Evolutionary conservation across 345 rosid species (phyloP).

Genomic region (Acer campestre): DNA sequence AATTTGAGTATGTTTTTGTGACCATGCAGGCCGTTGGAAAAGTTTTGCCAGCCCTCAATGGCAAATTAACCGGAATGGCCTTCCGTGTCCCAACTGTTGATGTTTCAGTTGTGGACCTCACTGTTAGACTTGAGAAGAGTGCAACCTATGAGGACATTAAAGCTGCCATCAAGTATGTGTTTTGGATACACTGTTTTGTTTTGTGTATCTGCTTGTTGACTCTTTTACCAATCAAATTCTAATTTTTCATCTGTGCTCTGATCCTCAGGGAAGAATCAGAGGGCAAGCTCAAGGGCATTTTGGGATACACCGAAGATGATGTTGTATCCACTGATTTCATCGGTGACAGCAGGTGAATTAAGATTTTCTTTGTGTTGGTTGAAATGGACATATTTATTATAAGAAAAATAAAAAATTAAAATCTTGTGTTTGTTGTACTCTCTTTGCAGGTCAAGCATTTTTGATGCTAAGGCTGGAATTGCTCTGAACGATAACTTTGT

Average conservation of each 20-base stretch:
- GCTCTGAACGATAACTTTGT: constrained; percentile 70
- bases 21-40: constrained; percentile 71
- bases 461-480: constrained; percentile 92
- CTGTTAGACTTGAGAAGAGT: constrained; percentile 72
- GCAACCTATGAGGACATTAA: constrained; percentile 79
- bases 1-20: background rate
- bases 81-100: constrained; percentile 95
- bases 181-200: background rate
- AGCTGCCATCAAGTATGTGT: constrained; percentile 61
- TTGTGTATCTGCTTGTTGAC: background rate
- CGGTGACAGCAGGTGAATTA: constrained; percentile 70
- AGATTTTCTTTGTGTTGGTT: background rate
- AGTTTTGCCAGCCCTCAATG: constrained; percentile 73
- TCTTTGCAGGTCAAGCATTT: constrained; percentile 83
- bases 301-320: constrained; percentile 88
- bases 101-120: constrained; percentile 90
- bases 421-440: background rate
- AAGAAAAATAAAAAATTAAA: too few species aligned
- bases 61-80: constrained; percentile 93
- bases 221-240: background rate
- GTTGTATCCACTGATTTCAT: constrained; percentile 83
- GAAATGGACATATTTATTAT: background rate
- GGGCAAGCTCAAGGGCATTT: constrained; percentile 79
- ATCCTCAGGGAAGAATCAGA: constrained; percentile 66
- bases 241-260: background rate